These are phyloP conservation scores for Myochromella boudieri DNA, from an alignment of 768 basidiomycete species.

Conservation along the genomic window DNA sequence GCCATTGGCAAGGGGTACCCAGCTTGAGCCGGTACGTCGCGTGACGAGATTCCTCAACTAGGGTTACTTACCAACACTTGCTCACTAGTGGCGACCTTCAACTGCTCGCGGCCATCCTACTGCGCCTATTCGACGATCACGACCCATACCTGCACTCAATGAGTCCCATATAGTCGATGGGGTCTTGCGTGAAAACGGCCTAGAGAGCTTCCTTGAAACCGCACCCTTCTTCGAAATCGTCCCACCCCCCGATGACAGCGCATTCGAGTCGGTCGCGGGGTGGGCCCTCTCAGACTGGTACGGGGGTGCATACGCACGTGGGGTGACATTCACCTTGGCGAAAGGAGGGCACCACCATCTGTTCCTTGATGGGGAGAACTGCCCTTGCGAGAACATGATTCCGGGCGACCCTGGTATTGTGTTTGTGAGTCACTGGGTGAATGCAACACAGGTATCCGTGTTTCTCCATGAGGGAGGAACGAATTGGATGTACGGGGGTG, in stretches of 20 bases:
- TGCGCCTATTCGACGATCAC: too few relatives aligned
- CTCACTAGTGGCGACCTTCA: too few relatives aligned
- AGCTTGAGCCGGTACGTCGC: too few relatives aligned
- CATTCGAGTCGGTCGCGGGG: too few relatives aligned
- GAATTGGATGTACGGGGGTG: constrained; percentile 1
- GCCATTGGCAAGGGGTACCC: too few relatives aligned
- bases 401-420: not conserved
- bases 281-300: not conserved
- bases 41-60: too few relatives aligned
- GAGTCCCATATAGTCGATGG: too few relatives aligned
- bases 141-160: too few relatives aligned
- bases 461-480: constrained; percentile 1
- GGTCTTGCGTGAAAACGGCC: too few relatives aligned
- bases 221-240: not conserved
- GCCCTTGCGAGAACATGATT: not conserved
- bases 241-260: not conserved
- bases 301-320: not conserved
- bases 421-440: not conserved
- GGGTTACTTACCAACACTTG: too few relatives aligned
- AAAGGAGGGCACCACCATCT: not conserved
- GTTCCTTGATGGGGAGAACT: not conserved
- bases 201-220: not conserved
- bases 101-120: too few relatives aligned
- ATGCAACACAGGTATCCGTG: not conserved
- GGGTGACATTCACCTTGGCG: not conserved